Percentiles rank a stretch among this genome's conserved stretches.
Conservation (phyloP, 2,329 filamentous ascomycete genomes). For the Claviceps africana region DNA sequence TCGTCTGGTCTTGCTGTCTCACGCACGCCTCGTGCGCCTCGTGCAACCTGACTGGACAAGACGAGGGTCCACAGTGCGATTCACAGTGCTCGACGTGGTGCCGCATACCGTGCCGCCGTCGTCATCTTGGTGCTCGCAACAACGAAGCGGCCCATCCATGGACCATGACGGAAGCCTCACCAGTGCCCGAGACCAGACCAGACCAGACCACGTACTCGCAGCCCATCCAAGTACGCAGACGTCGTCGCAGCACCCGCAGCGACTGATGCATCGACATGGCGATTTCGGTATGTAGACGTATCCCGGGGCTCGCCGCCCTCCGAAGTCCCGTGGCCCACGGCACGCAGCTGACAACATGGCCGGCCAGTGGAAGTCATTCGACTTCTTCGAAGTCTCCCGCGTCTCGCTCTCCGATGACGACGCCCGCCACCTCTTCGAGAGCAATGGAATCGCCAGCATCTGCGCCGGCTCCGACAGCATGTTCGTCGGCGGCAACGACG, state of each 20-base stretch:
- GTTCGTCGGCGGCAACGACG: constrained; percentile 77
- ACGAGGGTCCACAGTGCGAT: too few species aligned
- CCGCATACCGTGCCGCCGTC: background rate
- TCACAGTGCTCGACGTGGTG: too few species aligned
- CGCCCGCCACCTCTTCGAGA: constrained; percentile 64
- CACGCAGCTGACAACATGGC: background rate
- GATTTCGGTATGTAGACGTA: constrained; percentile 21
- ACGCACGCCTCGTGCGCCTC: too few species aligned
- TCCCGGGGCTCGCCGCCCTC: too few species aligned
- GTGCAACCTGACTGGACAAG: too few species aligned
- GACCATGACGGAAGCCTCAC: background rate
- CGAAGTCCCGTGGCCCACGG: too few species aligned
- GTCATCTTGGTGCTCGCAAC: background rate
- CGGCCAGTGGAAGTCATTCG: constrained; percentile 89
- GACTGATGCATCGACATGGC: constrained; percentile 20
- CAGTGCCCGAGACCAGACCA: background rate
- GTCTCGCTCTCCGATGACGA: constrained; percentile 71
- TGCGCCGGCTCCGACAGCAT: constrained; percentile 80
- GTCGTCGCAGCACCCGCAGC: background rate
- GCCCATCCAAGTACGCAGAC: background rate
- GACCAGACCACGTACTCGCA: background rate
- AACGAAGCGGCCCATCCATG: background rate
- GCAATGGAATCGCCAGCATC: constrained; percentile 68
- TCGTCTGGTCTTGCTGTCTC: background rate
- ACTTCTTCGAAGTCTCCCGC: constrained; percentile 93